Base-by-base conservation (phyloP, 2,329 filamentous ascomycete genomes). In the Fusarium coffeatum region DNA sequence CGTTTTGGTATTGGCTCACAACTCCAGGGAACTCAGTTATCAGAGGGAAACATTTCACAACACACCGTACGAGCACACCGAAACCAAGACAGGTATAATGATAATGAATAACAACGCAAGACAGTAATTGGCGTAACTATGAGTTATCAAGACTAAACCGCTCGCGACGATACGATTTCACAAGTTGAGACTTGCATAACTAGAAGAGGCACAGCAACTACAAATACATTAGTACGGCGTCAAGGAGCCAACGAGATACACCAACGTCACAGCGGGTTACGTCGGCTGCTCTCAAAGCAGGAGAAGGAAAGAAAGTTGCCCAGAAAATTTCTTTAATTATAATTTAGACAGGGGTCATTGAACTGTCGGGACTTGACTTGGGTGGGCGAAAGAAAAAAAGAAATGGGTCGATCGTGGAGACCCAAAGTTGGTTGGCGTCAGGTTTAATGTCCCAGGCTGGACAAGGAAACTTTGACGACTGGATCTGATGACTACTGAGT, bases 401-500 rank as follows among this genome's bases (percentile, higher is more conserved):
- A 59, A 46, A 74, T 74, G 72, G 71, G 67, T 45, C 62, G 64
- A 72, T 74, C 66, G 53, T 22, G 50, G 65, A 25, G 71, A 65
- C 59, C 62, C 62, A 63, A 41, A 51, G 32, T 41, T 27, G 34
- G 32, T 51, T 51, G 49, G 49, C 32, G 30, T 64, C 49, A 56
- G 58, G 51, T 64, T 59, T 56, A 13, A 42, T 25, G 55, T 46
- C 32, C 40, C 40, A 41, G 34, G n/a, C 34, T 51, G 54, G 71
- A 58, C 37, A 55, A 60, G 59, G 59, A 58, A 71, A 50, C 22
- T 57, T 70, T 47, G 63, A 63, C 54, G 68, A 64, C 59, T 64
- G 59, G 70, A 59, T 56, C 57, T 68, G 56, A 58, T 42, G 54
- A 62, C 62, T 46, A 47, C 50, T 54, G 65, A 70, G 71, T 73